Evolutionary conservation across 305 asterid genomes (phyloP), one percentile per base, ranked within the genome.

Genomic region (Plantago coronopus): DNA sequence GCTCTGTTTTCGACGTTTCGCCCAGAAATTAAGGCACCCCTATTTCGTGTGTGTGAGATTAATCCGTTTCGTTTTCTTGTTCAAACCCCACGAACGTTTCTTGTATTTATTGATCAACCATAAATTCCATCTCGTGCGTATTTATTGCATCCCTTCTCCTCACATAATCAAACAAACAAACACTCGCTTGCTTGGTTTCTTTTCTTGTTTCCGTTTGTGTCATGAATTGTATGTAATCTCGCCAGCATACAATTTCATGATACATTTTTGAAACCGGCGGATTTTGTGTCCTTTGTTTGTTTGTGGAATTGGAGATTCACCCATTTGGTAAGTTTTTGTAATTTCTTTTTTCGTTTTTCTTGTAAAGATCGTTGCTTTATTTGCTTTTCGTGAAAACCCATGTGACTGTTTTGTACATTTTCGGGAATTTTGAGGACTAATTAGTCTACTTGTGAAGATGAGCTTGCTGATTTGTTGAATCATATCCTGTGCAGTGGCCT

Each of bases 301-400:
- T n/a, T 34, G 40, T 34, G 2, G 10, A 34, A 34, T 7, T 12
- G 8, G 12, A 7, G 5, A 15, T 14, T 10, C 48, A 63, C 62
- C 47, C 42, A 49, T 68, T 51, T 21, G 67, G 80, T 75, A 68
- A 64, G 67, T 37, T 50, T 16, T 3, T 62, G 25, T 20, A n/a
- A n/a, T 56, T 46, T 46, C 37, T n/a, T 53, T 49, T 49, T 49
- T 3, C 6, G 7, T 49, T 49, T 6, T 25, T 7, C 17, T 53
- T 5, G n/a, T 23, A 17, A 27, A 27, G 11, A 7, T 12, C 13
- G 55, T 53, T 13, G 57, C 37, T 51, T 51, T n/a, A 10, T 22
- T 51, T 37, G 19, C 40, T 5, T 53, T 53, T 23, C 40, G 11
- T 51, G 19, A 16, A 13, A 50, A 22, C 14, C 37, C 56, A 50